phyloP scores from a whole-genome alignment of 257 asterid species.

The Nicotiana undulata region DNA sequence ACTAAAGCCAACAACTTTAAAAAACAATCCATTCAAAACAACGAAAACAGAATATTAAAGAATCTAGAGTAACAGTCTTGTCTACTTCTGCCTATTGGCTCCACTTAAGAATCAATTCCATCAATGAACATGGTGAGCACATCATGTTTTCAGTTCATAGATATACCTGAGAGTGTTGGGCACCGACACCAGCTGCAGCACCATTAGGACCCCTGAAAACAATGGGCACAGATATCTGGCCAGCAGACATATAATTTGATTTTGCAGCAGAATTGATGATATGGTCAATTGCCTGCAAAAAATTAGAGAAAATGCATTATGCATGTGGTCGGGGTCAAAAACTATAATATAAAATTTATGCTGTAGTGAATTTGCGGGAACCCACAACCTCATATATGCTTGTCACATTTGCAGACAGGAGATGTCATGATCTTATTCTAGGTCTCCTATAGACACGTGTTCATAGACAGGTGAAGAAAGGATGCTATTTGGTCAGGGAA shows the following conservation, averaged over 20 bases:
- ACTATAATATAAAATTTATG: neutral
- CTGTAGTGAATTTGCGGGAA: neutral
- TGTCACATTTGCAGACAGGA: neutral
- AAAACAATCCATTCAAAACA: neutral
- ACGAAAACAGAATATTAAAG: neutral
- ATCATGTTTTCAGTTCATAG: neutral
- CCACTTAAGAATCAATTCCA: neutral
- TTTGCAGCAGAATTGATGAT: conserved; percentile 91
- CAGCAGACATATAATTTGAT: conserved; percentile 82
- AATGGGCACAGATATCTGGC: conserved; percentile 77
- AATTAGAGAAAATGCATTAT: neutral
- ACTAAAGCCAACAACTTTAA: neutral
- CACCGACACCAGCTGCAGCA: conserved; percentile 96
- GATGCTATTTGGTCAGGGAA: neutral
- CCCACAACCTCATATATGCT: neutral
- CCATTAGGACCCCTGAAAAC: conserved; percentile 96
- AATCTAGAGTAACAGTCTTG: neutral
- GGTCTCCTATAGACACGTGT: neutral
- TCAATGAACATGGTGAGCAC: neutral
- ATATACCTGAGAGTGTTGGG: conserved; percentile 87
- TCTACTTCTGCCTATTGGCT: neutral
- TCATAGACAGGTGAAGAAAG: neutral
- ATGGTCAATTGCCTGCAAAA: conserved; percentile 75
- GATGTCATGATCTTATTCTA: neutral
- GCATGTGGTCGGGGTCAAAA: neutral